Percentiles rank a stretch among this genome's conserved stretches.
Conservation (phyloP, 1,284 basidiomycete genomes). For the Ganoderma meredithae region DNA sequence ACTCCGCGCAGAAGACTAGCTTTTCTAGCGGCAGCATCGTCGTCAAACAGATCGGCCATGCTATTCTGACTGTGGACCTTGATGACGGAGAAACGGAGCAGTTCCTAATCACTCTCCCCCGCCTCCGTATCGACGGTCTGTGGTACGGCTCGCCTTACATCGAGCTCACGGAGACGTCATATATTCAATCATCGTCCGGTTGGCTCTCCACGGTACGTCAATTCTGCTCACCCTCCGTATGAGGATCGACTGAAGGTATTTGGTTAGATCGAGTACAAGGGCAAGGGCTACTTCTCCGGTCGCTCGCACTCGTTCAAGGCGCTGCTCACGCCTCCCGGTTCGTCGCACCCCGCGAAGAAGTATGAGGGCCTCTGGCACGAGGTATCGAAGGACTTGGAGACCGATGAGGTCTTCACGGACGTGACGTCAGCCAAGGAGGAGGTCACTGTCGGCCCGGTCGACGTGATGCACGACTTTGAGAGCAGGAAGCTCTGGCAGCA, state of each 20-base stretch:
- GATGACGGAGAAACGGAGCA: conserved; percentile 68
- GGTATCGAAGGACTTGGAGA: conserved; percentile 62
- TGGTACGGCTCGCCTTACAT: conserved; percentile 83
- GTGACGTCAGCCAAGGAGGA: conserved; percentile 75
- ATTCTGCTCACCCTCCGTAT: background rate
- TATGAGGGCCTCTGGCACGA: conserved; percentile 93
- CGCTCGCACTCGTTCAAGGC: conserved; percentile 91
- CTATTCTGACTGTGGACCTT: conserved; percentile 77
- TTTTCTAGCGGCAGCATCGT: conserved; percentile 82
- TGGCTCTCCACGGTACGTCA: conserved; percentile 64
- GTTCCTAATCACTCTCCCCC: conserved; percentile 93
- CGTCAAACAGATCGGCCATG: conserved; percentile 97
- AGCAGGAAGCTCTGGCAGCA: conserved; percentile 86
- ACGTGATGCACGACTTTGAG: conserved; percentile 85
- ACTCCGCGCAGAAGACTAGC: conserved; percentile 96
- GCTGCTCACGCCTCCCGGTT: conserved; percentile 56
- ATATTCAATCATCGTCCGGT: conserved; percentile 86
- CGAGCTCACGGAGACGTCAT: conserved; percentile 86
- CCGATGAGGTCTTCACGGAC: conserved; percentile 66
- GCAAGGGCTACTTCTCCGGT: conserved; percentile 94
- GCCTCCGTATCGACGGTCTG: conserved; percentile 58
- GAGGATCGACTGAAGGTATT: background rate
- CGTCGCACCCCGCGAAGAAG: conserved; percentile 55
- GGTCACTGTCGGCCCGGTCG: conserved; percentile 65
- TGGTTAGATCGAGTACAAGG: conserved; percentile 87